A percentile compares a stretch with the other conserved stretches of the same genome.
These are phyloP conservation scores for Penstemon newberryi DNA, from an alignment of 257 asterid genomes.

Conservation along the genomic window DNA sequence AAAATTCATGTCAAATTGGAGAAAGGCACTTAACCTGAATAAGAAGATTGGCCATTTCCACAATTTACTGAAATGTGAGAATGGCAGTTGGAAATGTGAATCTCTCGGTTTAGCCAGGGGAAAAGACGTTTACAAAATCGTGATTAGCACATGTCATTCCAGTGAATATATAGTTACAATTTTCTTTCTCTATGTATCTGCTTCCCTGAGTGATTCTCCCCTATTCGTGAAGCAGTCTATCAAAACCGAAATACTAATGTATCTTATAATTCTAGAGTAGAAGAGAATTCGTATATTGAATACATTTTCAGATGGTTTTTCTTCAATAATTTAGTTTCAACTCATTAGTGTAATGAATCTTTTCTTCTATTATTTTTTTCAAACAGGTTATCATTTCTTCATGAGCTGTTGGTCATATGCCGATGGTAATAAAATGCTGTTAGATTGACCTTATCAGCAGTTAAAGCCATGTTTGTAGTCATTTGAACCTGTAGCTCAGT, in stretches of 20 bases:
- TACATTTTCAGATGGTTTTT: conserved; percentile 7
- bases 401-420: background rate
- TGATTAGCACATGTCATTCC: no score
- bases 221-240: no score
- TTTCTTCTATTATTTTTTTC: conserved; percentile 16
- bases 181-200: no score
- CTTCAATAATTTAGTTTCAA: background rate
- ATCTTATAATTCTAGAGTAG: no score
- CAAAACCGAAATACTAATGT: no score
- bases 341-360: background rate
- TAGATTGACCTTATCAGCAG: background rate
- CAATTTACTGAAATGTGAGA: no score
- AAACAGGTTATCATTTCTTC: conserved; percentile 22
- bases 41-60: background rate
- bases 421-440: conserved; percentile 10
- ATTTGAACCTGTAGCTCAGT: conserved; percentile 19
- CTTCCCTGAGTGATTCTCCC: no score
- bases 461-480: conserved; percentile 19
- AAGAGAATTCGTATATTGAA: background rate
- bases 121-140: no score
- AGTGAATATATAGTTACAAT: no score
- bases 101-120: no score
- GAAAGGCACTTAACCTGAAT: background rate
- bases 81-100: no score
- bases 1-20: background rate